Evolutionary conservation across 148 eudicot species (phyloP), one percentile per base, ranked within the genome.

Genomic region (Chenopodium album): DNA sequence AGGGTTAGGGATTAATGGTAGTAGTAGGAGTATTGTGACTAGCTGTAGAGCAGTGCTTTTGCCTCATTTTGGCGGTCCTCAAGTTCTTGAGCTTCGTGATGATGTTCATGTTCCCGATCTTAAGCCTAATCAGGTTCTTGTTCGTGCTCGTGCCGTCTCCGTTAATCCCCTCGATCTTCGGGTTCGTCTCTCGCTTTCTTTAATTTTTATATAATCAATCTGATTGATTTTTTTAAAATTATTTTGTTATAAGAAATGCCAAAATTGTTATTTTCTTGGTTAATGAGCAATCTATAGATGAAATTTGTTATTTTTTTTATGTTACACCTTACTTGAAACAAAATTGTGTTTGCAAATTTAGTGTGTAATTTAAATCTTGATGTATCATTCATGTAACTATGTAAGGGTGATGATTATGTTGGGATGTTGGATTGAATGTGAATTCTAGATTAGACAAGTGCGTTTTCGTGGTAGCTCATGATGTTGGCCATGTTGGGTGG

Each of bases 41-140:
- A 88, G 84, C 64, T 92, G 98, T 78, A 89, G 94, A 88, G 98
- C 97, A 16, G 98, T 94, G 71, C 72, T 95, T 60, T 62, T 95
- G 88, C 94, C 92, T 2, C 92, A 90, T 23, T 95, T 92, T 84
- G 99, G 99, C 9, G 99, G 98, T 11, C 88, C 99, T 32, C 94
- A 92, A 16, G 97, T 89, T 54, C 89, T 95, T 9, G 87, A 94
- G 82, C 78, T 93, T 50, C 89, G 90, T 22, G 89, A 92, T 31
- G 60, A 90, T 82, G 97, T 87, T 13, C 29, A 8, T 31, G 91
- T 96, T 16, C 99, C 99, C 80, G 89, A 90, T 90, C 91, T 96
- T 56, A 91, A 90, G 82, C 89, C 93, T 46, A 85, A 89, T 76
- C 88, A 96, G 77, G 98, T 94, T 8, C 97, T 96, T 23, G 94